Evolutionary conservation across 495 filamentous ascomycete species (phyloP).

Genomic region (Penicillium longicatenatum): DNA sequence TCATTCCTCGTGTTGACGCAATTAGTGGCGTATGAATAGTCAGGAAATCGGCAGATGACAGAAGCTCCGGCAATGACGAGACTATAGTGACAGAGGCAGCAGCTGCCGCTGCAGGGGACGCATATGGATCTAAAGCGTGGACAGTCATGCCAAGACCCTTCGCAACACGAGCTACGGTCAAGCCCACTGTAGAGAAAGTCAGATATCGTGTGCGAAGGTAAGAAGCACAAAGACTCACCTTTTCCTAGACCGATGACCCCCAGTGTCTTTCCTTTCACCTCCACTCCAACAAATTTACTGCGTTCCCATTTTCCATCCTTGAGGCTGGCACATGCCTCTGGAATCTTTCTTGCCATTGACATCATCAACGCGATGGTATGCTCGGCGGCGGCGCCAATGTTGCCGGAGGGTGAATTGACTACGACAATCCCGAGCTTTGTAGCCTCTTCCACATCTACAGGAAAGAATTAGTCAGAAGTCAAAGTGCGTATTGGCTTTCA

Average conservation of each 20-base stretch:
- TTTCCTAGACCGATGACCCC: constrained; percentile 71
- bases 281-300: constrained; percentile 66
- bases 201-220: neutral
- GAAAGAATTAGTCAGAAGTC: neutral
- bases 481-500: neutral
- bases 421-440: constrained; percentile 69
- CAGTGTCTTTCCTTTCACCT: constrained; percentile 69
- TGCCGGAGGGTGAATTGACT: constrained; percentile 68
- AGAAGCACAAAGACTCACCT: constrained; percentile 31
- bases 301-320: constrained; percentile 69
- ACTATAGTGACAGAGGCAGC: constrained; percentile 59
- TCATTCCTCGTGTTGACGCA: constrained; percentile 67
- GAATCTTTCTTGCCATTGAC: constrained; percentile 65
- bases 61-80: constrained; percentile 53
- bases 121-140: constrained; percentile 68
- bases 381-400: constrained; percentile 71
- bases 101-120: constrained; percentile 58
- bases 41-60: constrained; percentile 66
- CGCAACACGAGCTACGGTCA: constrained; percentile 69
- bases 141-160: constrained; percentile 70
- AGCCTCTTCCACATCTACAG: constrained; percentile 59
- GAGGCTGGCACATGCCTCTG: constrained; percentile 56
- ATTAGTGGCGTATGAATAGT: constrained; percentile 77
- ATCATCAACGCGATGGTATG: constrained; percentile 69
- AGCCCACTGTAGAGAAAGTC: constrained; percentile 50